These are phyloP conservation scores for Cerioporus squamosus DNA, from an alignment of 1,284 basidiomycete genomes.

Conservation along the genomic window DNA sequence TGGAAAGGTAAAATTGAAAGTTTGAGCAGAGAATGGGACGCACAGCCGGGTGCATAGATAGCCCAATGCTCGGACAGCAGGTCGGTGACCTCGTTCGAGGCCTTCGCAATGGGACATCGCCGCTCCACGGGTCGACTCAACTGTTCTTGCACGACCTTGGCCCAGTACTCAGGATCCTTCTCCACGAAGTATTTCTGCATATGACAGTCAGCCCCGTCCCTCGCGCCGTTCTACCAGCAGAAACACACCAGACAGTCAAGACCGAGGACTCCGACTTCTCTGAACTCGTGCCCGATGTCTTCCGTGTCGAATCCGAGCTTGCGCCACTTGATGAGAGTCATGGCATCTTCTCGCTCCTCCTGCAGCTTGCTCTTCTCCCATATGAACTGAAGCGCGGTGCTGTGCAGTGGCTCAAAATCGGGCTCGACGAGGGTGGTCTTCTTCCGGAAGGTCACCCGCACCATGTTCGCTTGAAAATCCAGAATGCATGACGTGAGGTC, in stretches of 20 bases:
- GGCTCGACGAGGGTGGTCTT: constrained; percentile 82
- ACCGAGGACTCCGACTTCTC: constrained; percentile 83
- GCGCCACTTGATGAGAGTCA: constrained; percentile 70
- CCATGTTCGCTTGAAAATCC: constrained; percentile 90
- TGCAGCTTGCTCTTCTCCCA: constrained; percentile 69
- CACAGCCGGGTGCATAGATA: constrained; percentile 79
- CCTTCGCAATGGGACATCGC: constrained; percentile 86
- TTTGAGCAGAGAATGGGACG: constrained; percentile 30
- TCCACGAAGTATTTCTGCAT: constrained; percentile 41
- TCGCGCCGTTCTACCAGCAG: background rate
- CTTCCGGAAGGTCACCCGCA: constrained; percentile 80
- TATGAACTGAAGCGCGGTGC: constrained; percentile 68
- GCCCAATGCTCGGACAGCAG: constrained; percentile 88
- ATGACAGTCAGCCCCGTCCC: background rate
- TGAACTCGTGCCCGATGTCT: constrained; percentile 82
- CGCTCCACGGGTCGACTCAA: constrained; percentile 77
- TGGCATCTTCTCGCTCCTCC: constrained; percentile 53
- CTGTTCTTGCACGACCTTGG: constrained; percentile 87
- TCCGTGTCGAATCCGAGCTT: constrained; percentile 83
- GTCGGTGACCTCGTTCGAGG: constrained; percentile 88
- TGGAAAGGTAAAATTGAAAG: background rate
- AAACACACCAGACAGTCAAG: constrained; percentile 79
- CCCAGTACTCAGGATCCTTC: constrained; percentile 79
- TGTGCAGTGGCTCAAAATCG: constrained; percentile 63
- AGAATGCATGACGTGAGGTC: constrained; percentile 87